Base-by-base conservation (phyloP, 345 rosid genomes). In the Syzygium aqueum region DNA sequence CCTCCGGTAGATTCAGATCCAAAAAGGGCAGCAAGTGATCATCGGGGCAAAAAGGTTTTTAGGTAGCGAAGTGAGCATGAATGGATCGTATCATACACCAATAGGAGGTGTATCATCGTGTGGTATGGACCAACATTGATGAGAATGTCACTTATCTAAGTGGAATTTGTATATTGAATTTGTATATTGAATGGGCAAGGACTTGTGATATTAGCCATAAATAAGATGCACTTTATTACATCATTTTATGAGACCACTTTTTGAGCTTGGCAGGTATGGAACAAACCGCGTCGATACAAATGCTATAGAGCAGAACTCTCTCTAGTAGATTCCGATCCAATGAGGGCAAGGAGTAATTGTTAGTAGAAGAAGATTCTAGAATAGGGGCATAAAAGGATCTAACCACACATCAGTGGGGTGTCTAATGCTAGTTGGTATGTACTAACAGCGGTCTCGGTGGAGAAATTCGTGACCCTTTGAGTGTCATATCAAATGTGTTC, bases 281-380 rank as follows among this genome's bases (percentile, higher is more conserved):
- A 52, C 53, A 14, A 6, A 3, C 27, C n/a, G 12, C 0, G 61
- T 54, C 2, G 11, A 22, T 54, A 3, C 59, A 22, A 54, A 54
- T 54, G 23, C 23, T 22, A 54, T 54, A 54, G 4, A 54, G 59
- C 27, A 54, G 11, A 27, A 54, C 27, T 54, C 27, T 8, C 10
- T 54, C 59, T 19, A 67, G 46, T 33, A 17, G 46, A 67, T 67
- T 67, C 2, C 21, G 12, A 33, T 67, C 46, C 46, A 33, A 67
- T 1, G 11, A 30, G 78, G 10, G 46, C 0, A 17, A 3, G 3
- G 13, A 67, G 23, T 33, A 10, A 67, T 67, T 3, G 0, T 8
- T 23, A 2, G 0, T 9, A 1, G 11, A 67, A 67, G 21, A 67
- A 37, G 21, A 10, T 67, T 67, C 6, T 67, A 8, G 5, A 33